These are phyloP conservation scores for Quercus phellos DNA, from an alignment of 331 rosid genomes.

Conservation along the genomic window DNA sequence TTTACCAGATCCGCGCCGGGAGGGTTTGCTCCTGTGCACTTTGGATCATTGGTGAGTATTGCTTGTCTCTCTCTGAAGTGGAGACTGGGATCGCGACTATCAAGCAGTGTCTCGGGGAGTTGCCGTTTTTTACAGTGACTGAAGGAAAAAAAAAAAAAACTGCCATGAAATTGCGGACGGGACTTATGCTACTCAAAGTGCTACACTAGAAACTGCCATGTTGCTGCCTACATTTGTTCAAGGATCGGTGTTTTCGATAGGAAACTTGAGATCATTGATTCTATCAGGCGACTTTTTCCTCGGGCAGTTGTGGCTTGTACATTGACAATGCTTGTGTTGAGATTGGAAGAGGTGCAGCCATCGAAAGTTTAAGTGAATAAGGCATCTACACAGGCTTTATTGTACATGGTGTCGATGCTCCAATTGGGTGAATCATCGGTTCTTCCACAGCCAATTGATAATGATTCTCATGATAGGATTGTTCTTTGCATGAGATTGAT, in stretches of 20 bases:
- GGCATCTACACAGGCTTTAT: constrained; percentile 55
- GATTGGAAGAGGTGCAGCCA: constrained; percentile 93
- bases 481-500: constrained; percentile 75
- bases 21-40: constrained; percentile 93
- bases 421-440: constrained; percentile 84
- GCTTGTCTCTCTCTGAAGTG: constrained; percentile 86
- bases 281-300: constrained; percentile 95
- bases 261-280: constrained; percentile 86
- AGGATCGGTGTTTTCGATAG: constrained; percentile 68
- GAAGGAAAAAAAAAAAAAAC: too few relatives aligned
- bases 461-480: constrained; percentile 82
- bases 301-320: constrained; percentile 91
- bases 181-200: constrained; percentile 99
- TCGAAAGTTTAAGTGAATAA: constrained; percentile 80
- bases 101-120: constrained; percentile 92
- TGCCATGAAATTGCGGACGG: too few relatives aligned
- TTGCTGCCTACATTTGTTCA: constrained; percentile 81
- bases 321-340: constrained; percentile 72
- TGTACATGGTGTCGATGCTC: constrained; percentile 84
- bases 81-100: constrained; percentile 70
- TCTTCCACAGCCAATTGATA: constrained; percentile 91
- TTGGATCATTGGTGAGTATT: constrained; percentile 95
- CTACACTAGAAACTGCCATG: constrained; percentile 88
- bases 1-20: constrained; percentile 90
- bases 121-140: constrained; percentile 69